phyloP scores from a whole-genome alignment of 2,329 filamentous ascomycete species.

The Thelonectria blattea region DNA sequence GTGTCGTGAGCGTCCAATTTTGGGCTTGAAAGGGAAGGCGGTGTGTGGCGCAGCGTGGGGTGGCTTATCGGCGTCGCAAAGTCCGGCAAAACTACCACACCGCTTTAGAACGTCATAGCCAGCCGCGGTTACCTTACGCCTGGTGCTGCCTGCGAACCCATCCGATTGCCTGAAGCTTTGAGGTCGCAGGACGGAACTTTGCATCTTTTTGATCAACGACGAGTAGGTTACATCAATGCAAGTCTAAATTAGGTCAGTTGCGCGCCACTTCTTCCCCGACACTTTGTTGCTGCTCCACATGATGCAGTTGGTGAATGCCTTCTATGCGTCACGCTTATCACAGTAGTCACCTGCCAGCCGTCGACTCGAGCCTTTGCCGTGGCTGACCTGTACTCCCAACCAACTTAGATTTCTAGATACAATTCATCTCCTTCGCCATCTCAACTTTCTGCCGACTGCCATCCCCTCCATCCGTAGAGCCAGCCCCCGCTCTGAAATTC shows the following conservation, averaged over 20 bases:
- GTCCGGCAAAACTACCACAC: slow-evolving; percentile 36
- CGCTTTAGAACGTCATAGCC: slow-evolving; percentile 38
- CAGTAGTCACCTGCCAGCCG: background rate
- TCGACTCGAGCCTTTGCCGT: background rate
- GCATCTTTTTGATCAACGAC: background rate
- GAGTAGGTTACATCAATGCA: background rate
- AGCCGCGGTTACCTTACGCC: slow-evolving; percentile 5
- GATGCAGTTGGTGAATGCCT: background rate
- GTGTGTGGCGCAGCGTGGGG: slow-evolving; percentile 26
- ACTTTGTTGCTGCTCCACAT: background rate
- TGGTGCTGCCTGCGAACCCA: slow-evolving; percentile 31
- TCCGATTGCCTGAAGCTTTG: slow-evolving; percentile 11
- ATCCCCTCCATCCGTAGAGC: background rate
- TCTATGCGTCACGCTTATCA: background rate
- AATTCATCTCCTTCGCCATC: background rate
- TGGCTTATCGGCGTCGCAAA: slow-evolving; percentile 24
- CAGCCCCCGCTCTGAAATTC: background rate
- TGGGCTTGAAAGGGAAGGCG: slow-evolving; percentile 32
- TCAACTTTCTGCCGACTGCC: background rate
- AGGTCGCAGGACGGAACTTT: background rate
- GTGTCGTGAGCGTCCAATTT: slow-evolving; percentile 30
- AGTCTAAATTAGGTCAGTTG: background rate
- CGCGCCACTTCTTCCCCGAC: background rate
- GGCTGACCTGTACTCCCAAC: background rate
- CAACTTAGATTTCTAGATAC: background rate